Base-by-base conservation (phyloP, 164 flowering plant genomes). In the Santalum album region DNA sequence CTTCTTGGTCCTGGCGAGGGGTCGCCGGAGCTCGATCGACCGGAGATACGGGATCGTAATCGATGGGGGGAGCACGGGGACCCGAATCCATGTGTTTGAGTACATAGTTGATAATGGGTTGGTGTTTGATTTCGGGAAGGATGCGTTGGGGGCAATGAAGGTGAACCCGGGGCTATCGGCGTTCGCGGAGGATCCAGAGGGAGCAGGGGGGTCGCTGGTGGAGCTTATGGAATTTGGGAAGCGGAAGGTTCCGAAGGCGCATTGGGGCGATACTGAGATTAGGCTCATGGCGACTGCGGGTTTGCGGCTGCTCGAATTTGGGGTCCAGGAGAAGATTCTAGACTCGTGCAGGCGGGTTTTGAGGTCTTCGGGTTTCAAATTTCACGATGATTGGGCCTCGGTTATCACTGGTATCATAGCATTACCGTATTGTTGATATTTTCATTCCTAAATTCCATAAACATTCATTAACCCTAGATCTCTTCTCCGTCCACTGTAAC, bases 231-330 rank as follows among this genome's bases (percentile, higher is more conserved):
- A 80, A 67, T 87, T 87, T 63, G 97, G 57, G 60, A 89, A 70
- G 70, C 44, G 61, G 39, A 72, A 60, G 29, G 72, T 92, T 44
- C 87, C 95, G 17, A 71, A 42, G 58, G 78, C 66, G 53, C 34
- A 49, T 6, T 80, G 99, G 99, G 74, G 56, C 6, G 69, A 67
- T 39, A 89, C 92, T 7, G 92, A 92, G 63, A 61, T 92, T 58
- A 72, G 87, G 68, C 65, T 92, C 15, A 87, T 92, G 99, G 96
- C 95, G 0, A 92, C 99, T 14, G 99, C 99, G 4, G 99, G 99
- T 27, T 29, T 92, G 76, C 40, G 99, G 66, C 49, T 77, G 75
- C 67, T 92, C 44, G 77, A 73, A 40, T 42, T 50, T 51, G 61
- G 38, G 12, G 83, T 65, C 45, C 90, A 77, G 66, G 80, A 79